A percentile compares a stretch with the other conserved stretches of the same genome.
These are phyloP conservation scores for Phytophthora melonis DNA, from an alignment of 352 stramenopile genomes.

Conservation along the genomic window DNA sequence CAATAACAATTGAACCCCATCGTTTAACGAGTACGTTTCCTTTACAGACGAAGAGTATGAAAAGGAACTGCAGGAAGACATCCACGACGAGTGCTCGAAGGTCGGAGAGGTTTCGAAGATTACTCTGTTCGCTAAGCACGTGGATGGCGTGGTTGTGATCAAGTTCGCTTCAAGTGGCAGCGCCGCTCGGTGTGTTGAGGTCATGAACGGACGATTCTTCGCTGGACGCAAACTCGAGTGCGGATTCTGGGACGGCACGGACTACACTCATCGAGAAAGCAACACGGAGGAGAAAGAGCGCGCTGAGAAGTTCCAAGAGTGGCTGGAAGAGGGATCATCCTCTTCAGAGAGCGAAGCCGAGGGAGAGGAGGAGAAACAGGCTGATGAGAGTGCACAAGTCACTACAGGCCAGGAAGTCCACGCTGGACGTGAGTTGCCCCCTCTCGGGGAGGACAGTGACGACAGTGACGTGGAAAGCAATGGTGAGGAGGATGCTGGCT, in stretches of 20 bases:
- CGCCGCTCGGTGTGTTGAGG: conserved; percentile 87
- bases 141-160: conserved; percentile 93
- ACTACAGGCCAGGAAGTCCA: conserved; percentile 20
- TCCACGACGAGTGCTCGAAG: conserved; percentile 87
- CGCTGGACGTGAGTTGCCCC: conserved; percentile 38
- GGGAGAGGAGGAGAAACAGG: conserved; percentile 35
- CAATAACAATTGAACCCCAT: not conserved
- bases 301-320: conserved; percentile 94
- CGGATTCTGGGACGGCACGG: conserved; percentile 95
- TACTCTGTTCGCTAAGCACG: conserved; percentile 95
- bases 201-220: conserved; percentile 93
- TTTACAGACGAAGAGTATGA: conserved; percentile 71
- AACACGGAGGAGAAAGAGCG: conserved; percentile 85
- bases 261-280: conserved; percentile 92
- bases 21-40: not conserved
- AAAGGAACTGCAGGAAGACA: conserved; percentile 79
- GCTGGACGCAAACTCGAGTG: conserved; percentile 88
- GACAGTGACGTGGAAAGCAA: conserved; percentile 42
- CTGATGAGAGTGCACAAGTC: conserved; percentile 4
- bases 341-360: conserved; percentile 61
- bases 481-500: conserved; percentile 24
- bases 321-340: conserved; percentile 90
- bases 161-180: conserved; percentile 93
- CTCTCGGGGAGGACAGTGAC: conserved; percentile 37
- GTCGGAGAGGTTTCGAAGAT: conserved; percentile 91